Base-by-base conservation (phyloP, 2,329 filamentous ascomycete species). In the Epichloe aotearoae region DNA sequence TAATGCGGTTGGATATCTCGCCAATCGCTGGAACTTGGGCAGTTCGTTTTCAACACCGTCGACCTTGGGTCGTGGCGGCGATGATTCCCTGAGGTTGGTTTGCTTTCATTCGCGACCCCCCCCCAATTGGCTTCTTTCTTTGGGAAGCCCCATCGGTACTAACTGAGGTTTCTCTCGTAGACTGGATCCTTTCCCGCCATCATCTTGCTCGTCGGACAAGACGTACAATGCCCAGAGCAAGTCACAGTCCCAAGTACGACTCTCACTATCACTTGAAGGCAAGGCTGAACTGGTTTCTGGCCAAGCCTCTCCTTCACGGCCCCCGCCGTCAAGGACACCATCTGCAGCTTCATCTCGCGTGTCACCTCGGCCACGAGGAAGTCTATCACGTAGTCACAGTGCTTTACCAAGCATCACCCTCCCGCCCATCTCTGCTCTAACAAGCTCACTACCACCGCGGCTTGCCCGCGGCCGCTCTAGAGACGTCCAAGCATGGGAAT, bases 401-500 rank as follows among this genome's bases (percentile, higher is more conserved):
- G 82, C 83, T 17, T 68, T 84, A 38, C 71, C 75, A 38, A 72
- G 75, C 51, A 68, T 78, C 54, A 81, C 76, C 4, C 69, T 81
- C n/a, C 74, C 76, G 23, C 74, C 76, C 47, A 75, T 79, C 52
- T 75, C 75, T 4, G 66, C 71, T 15, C 63, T 80, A 40, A 77
- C 76, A 10, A 70, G 67, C 59, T 65, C 70, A n/a, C 66, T 79
- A 14, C 74, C 77, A 26, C 78, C 76, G 19, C 72, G 73, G 37
- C 69, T 83, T 17, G 69, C 71, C 36, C 81, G 83, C 51, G 87
- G 87, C 50, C 79, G 91, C 51, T 95, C 90, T 52, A 82, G 88
- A 50, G 87, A 96, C 64, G 87, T 89, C 17, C 82, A 89, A 47
- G 86, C 85, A 6, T 96, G 91, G 91, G 88, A 95, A 61, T 88